These are phyloP conservation scores for Populus tomentosa DNA, from an alignment of 441 rosid species.

Conservation along the genomic window DNA sequence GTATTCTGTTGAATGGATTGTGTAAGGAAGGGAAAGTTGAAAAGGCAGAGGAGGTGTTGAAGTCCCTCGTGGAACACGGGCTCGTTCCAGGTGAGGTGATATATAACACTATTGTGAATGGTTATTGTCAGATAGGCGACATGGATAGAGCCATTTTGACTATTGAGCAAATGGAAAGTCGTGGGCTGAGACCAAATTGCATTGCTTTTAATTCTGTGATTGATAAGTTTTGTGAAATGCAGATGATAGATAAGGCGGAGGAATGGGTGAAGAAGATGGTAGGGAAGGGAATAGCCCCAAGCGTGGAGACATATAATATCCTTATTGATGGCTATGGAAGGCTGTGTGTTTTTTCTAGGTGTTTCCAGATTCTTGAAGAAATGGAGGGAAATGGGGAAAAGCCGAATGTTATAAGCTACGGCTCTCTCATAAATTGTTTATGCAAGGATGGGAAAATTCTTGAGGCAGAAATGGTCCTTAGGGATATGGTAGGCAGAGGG, in stretches of 20 bases:
- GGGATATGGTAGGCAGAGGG: slow-evolving; percentile 66
- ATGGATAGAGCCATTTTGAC: slow-evolving; percentile 38
- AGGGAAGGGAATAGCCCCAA: slow-evolving; percentile 52
- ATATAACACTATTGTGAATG: slow-evolving; percentile 56
- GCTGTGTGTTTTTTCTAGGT: slow-evolving; percentile 49
- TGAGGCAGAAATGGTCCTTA: slow-evolving; percentile 62
- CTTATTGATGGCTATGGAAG: slow-evolving; percentile 71
- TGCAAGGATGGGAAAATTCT: slow-evolving; percentile 68
- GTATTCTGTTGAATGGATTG: slow-evolving; percentile 55
- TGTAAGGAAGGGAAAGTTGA: slow-evolving; percentile 55
- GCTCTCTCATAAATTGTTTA: slow-evolving; percentile 63
- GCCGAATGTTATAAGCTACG: slow-evolving; percentile 68
- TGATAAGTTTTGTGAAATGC: slow-evolving; percentile 44
- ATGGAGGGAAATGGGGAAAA: slow-evolving; percentile 55
- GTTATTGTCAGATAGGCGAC: slow-evolving; percentile 53
- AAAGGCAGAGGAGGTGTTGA: slow-evolving; percentile 56
- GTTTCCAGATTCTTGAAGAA: slow-evolving; percentile 63
- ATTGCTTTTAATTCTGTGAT: slow-evolving; percentile 62
- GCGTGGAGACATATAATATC: slow-evolving; percentile 54
- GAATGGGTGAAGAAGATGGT: slow-evolving; percentile 60
- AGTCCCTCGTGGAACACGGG: slow-evolving; percentile 39
- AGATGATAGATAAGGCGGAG: slow-evolving; percentile 55
- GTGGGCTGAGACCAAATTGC: slow-evolving; percentile 46
- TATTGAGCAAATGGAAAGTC: slow-evolving; percentile 49
- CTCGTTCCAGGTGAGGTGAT: slow-evolving; percentile 45